A percentile compares a stretch with the other conserved stretches of the same genome.
Conservation (phyloP, 345 rosid species). For the Rhizophora apiculata region DNA sequence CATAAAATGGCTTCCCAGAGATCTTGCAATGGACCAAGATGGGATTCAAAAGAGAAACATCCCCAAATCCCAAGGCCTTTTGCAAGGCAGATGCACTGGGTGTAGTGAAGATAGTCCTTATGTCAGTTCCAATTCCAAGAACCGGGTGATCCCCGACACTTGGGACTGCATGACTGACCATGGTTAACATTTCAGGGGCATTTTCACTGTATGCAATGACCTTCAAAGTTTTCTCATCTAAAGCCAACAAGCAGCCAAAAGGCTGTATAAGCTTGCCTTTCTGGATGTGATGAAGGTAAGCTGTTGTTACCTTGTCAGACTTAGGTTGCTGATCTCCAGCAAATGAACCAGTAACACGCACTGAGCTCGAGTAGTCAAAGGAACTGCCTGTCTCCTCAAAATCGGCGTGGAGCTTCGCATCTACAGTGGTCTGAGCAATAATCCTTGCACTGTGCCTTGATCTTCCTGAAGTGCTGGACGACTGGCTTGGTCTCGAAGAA, state of each 20-base stretch:
- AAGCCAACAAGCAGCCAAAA: constrained; percentile 90
- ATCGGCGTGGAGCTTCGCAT: constrained; percentile 88
- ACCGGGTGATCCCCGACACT: constrained; percentile 82
- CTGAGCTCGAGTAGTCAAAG: constrained; percentile 83
- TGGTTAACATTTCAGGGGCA: constrained; percentile 86
- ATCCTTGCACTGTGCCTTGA: constrained; percentile 80
- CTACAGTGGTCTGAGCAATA: constrained; percentile 87
- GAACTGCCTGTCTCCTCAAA: constrained; percentile 88
- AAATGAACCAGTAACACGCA: constrained; percentile 45
- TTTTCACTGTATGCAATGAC: constrained; percentile 92
- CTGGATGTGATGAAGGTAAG: constrained; percentile 94
- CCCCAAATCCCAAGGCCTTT: constrained; percentile 82
- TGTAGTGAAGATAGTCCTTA: constrained; percentile 70
- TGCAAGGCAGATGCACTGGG: constrained; percentile 87
- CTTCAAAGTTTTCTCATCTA: constrained; percentile 79
- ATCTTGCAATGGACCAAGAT: constrained; percentile 92
- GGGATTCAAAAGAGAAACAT: constrained; percentile 88
- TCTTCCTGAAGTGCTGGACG: constrained; percentile 63
- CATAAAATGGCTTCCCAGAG: constrained; percentile 92
- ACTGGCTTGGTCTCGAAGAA: constrained; percentile 70
- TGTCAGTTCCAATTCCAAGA: constrained; percentile 73
- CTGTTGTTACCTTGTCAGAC: constrained; percentile 78
- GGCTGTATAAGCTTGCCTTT: constrained; percentile 95
- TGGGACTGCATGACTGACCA: constrained; percentile 89
- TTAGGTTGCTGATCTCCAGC: constrained; percentile 52